Base-by-base conservation (phyloP, 1,139 yeast species). In the Taphrina betulina region DNA sequence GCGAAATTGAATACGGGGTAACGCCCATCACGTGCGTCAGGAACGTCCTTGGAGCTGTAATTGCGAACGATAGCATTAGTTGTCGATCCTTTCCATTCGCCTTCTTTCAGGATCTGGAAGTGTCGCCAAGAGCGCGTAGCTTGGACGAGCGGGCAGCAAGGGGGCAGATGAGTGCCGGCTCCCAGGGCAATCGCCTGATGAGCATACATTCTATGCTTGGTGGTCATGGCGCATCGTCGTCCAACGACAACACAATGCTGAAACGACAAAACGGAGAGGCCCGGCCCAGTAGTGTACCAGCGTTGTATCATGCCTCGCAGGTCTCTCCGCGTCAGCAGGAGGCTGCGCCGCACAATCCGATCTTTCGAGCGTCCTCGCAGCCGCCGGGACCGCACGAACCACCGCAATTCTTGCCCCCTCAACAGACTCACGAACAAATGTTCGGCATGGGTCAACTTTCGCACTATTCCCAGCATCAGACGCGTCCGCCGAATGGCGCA, bases 201-300 rank as follows among this genome's bases (percentile, higher is more conserved):
- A 43, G 48, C 48, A 43, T 43, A 2, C 36, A 43, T 33, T 43
- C 48, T 7, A 43, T 43, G 48, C 38, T 43, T 28, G 48, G 48
- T 4, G 23, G 38, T 31, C 29, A 17, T 29, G 48, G 16, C 19
- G 20, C 48, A 20, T 20, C 20, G 7, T 24, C 38, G 12, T 20
- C 37, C 8, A 22, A 12, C 16, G 38, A 43, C 10, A 23, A 29
- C 4, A 8, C 16, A 20, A 14, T 16, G 24, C 36, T 37, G 48
- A 29, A 33, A n/a, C 36, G 48, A 17, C 3, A 10, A 8, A 26
- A 20, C 22, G 45, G 28, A 8, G 48, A 43, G 5, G 8, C 12
- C 17, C 24, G 48, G 10, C 5, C 48, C 19, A 43, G 5, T 14
- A 31, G 4, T 29, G 19, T 23, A 10, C 14, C 48, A 1, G 2